These are phyloP conservation scores for Oryza punctata DNA, from an alignment of 176 grass and related monocot species.

Conservation along the genomic window DNA sequence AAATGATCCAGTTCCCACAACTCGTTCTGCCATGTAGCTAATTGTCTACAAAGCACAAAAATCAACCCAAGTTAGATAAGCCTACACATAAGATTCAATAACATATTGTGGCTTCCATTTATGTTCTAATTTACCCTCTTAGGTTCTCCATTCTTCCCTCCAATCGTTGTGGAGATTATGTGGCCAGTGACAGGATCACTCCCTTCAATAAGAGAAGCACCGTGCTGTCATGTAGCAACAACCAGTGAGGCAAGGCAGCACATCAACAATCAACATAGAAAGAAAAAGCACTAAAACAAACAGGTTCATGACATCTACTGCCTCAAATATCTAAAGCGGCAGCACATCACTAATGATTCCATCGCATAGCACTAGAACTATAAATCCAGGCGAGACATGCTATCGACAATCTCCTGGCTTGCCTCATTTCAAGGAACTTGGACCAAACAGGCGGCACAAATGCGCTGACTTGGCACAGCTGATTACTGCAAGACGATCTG, in stretches of 20 bases:
- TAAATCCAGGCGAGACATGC: not conserved
- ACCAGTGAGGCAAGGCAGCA: slow-evolving; percentile 17
- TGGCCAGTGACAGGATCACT: slow-evolving; percentile 72
- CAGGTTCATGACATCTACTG: not conserved
- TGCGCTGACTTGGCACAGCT: not conserved
- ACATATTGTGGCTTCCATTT: not conserved
- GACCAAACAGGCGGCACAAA: not conserved
- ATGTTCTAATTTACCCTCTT: slow-evolving; percentile 58
- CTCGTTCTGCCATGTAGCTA: slow-evolving; percentile 92
- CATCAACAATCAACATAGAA: not conserved
- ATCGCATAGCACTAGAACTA: slow-evolving; percentile 1
- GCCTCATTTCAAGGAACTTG: not conserved
- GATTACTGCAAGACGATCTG: not conserved
- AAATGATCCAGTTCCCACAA: slow-evolving; percentile 89
- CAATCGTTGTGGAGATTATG: slow-evolving; percentile 93
- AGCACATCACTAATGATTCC: not conserved
- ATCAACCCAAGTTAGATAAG: slow-evolving; percentile 22
- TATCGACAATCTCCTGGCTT: not conserved
- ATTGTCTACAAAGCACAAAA: slow-evolving; percentile 60
- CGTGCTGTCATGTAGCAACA: slow-evolving; percentile 44
- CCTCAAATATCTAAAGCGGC: not conserved
- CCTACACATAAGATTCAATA: not conserved
- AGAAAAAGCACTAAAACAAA: not conserved
- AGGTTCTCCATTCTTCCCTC: slow-evolving; percentile 87
- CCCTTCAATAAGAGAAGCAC: slow-evolving; percentile 56